Percentiles rank a stretch among this genome's conserved stretches.
phyloP scores from a whole-genome alignment of 352 stramenopile species.

The Pythium aristosporum region DNA sequence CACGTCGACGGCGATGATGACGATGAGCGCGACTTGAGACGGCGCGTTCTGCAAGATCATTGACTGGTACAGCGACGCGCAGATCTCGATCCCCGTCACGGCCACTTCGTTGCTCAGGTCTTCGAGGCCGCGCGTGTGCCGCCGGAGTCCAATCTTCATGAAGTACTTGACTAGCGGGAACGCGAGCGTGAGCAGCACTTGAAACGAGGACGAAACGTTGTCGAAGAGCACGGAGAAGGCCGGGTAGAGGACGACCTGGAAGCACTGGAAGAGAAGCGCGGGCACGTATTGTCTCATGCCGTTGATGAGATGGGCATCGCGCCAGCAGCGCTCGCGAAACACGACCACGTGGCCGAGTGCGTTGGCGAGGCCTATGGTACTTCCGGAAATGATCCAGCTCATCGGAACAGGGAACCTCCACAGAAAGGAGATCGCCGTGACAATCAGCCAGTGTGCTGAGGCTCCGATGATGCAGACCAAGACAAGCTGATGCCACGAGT shows the following conservation, averaged over 20 bases:
- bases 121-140: not conserved
- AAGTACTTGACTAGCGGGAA: slow-evolving; percentile 23
- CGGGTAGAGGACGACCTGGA: slow-evolving; percentile 23
- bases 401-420: slow-evolving; percentile 20
- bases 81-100: slow-evolving; percentile 26
- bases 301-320: not conserved
- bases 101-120: slow-evolving; percentile 18
- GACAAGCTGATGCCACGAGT: not conserved
- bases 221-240: slow-evolving; percentile 30
- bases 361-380: not conserved
- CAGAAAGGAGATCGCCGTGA: not conserved
- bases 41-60: slow-evolving; percentile 26
- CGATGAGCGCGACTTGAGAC: slow-evolving; percentile 7
- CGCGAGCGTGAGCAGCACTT: slow-evolving; percentile 19
- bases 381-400: slow-evolving; percentile 1
- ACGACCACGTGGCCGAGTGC: slow-evolving; percentile 3
- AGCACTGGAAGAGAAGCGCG: slow-evolving; percentile 3
- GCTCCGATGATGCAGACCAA: no score
- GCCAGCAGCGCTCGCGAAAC: slow-evolving; percentile 10
- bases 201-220: not conserved
- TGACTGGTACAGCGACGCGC: slow-evolving; percentile 26
- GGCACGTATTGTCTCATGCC: not conserved
- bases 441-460: no score
- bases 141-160: slow-evolving; percentile 12
- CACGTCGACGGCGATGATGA: slow-evolving; percentile 27